phyloP scores from a whole-genome alignment of 208 protist genomes.

The Crithidia fasciculata region DNA sequence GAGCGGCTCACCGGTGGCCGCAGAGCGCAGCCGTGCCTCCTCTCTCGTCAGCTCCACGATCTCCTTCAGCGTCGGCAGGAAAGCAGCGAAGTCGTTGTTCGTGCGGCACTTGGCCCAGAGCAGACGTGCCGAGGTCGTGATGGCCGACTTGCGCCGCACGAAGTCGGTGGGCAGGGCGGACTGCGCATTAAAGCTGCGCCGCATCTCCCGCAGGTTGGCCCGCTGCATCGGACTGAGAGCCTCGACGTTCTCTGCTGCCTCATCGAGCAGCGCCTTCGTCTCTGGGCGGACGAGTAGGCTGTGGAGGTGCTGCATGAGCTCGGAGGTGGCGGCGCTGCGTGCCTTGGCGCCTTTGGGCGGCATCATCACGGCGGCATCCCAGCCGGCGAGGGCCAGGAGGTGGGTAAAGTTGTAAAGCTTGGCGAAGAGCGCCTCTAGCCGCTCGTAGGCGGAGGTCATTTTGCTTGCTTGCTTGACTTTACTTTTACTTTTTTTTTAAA shows the following conservation, averaged over 20 bases:
- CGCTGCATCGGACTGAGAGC: slow-evolving; percentile 39
- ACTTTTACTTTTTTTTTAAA: slow-evolving; percentile 12
- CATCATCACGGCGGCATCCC: slow-evolving; percentile 80
- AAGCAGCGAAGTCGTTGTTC: slow-evolving; percentile 56
- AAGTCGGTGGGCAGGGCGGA: slow-evolving; percentile 43
- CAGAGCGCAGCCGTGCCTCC: slow-evolving; percentile 40
- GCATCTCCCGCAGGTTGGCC: slow-evolving; percentile 67
- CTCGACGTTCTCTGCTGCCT: slow-evolving; percentile 23
- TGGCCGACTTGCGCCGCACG: slow-evolving; percentile 39
- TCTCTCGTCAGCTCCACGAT: slow-evolving; percentile 56
- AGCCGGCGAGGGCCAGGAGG: slow-evolving; percentile 45
- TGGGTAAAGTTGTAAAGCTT: slow-evolving; percentile 51
- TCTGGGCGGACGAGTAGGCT: slow-evolving; percentile 43
- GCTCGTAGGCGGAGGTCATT: slow-evolving; percentile 2
- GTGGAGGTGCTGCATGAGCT: slow-evolving; percentile 41
- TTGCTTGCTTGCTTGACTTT: neutral
- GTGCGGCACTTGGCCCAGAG: slow-evolving; percentile 48
- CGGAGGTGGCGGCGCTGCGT: slow-evolving; percentile 55
- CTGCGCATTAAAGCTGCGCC: slow-evolving; percentile 16
- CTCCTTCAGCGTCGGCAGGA: slow-evolving; percentile 57
- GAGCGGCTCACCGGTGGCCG: slow-evolving; percentile 3
- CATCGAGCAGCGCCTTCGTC: slow-evolving; percentile 32
- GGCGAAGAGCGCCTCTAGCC: slow-evolving; percentile 17
- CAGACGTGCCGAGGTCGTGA: slow-evolving; percentile 34
- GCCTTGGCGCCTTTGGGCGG: slow-evolving; percentile 62